phyloP scores from a whole-genome alignment of 2,329 filamentous ascomycete genomes.

The Daldinia eschscholtzii region DNA sequence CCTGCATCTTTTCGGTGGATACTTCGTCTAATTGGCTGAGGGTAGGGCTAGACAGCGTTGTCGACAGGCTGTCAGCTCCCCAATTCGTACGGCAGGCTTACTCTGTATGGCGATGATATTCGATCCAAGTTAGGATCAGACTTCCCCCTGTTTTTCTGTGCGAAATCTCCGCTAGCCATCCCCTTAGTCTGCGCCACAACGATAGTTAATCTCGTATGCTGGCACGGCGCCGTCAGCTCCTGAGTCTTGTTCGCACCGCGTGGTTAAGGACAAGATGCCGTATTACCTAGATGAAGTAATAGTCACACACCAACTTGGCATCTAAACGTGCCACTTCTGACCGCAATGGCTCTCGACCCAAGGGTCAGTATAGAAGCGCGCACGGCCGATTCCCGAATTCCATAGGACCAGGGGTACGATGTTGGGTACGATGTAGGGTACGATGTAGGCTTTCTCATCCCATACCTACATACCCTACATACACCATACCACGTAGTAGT shows the following conservation, averaged over 20 bases:
- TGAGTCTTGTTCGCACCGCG: slow-evolving; percentile 23
- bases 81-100: slow-evolving; percentile 34
- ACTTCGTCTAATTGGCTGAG: slow-evolving; percentile 27
- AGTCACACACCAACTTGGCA: slow-evolving; percentile 25
- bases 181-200: slow-evolving; percentile 33
- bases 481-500: slow-evolving; percentile 40
- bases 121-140: slow-evolving; percentile 36
- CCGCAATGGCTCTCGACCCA: slow-evolving; percentile 17
- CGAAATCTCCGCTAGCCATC: slow-evolving; percentile 30
- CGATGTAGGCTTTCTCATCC: slow-evolving; percentile 12
- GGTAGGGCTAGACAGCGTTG: slow-evolving; percentile 29
- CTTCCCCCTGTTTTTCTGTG: slow-evolving; percentile 31
- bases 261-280: slow-evolving; percentile 29
- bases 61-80: slow-evolving; percentile 33
- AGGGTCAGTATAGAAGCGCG: slow-evolving; percentile 21
- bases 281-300: slow-evolving; percentile 37
- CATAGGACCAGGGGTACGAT: slow-evolving; percentile 26
- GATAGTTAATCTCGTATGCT: slow-evolving; percentile 40
- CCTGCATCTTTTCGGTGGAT: slow-evolving; percentile 16
- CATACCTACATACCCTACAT: slow-evolving; percentile 8
- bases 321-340: slow-evolving; percentile 29
- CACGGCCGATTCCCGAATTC: slow-evolving; percentile 31
- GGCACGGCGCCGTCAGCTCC: slow-evolving; percentile 28
- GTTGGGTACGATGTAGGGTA: slow-evolving; percentile 19
- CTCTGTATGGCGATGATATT: slow-evolving; percentile 31